Evolutionary conservation across 1,139 yeast genomes (phyloP).

Genomic region (Saccharomyces pastorianus): DNA sequence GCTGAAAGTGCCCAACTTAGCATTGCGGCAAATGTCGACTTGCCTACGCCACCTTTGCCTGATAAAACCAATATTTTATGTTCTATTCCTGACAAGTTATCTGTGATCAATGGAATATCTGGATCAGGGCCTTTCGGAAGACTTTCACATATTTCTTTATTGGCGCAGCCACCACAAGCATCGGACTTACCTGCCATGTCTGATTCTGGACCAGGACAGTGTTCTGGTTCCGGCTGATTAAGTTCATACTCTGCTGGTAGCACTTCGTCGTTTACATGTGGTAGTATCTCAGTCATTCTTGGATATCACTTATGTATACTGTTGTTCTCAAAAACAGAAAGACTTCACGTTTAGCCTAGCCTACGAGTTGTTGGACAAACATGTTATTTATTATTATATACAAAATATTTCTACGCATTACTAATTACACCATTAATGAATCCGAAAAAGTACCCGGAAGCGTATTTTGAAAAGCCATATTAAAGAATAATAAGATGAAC

Average conservation of each 20-base stretch:
- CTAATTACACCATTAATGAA: not conserved
- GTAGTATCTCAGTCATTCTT: slow-evolving; percentile 15
- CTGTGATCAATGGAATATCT: slow-evolving; percentile 72
- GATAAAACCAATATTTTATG: slow-evolving; percentile 83
- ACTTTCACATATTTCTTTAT: slow-evolving; percentile 80
- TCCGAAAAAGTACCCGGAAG: not conserved
- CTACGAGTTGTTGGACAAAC: not conserved
- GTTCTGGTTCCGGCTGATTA: slow-evolving; percentile 70
- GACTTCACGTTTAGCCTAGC: not conserved
- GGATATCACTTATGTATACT: not conserved
- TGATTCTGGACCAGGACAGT: slow-evolving; percentile 97
- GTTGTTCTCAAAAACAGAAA: not conserved
- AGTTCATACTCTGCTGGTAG: slow-evolving; percentile 26
- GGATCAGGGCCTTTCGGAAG: slow-evolving; percentile 95
- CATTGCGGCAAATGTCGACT: slow-evolving; percentile 92
- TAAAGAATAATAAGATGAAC: not conserved
- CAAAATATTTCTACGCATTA: not conserved
- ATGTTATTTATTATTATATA: not conserved
- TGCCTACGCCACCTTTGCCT: slow-evolving; percentile 98
- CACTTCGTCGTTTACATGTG: slow-evolving; percentile 10
- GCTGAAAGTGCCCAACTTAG: slow-evolving; percentile 92
- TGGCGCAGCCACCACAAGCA: slow-evolving; percentile 93
- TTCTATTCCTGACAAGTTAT: slow-evolving; percentile 56
- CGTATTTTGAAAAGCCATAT: not conserved
- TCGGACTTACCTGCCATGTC: slow-evolving; percentile 89